Base-by-base conservation (phyloP, 352 stramenopile species). In the Globisporangium takayamanum region DNA sequence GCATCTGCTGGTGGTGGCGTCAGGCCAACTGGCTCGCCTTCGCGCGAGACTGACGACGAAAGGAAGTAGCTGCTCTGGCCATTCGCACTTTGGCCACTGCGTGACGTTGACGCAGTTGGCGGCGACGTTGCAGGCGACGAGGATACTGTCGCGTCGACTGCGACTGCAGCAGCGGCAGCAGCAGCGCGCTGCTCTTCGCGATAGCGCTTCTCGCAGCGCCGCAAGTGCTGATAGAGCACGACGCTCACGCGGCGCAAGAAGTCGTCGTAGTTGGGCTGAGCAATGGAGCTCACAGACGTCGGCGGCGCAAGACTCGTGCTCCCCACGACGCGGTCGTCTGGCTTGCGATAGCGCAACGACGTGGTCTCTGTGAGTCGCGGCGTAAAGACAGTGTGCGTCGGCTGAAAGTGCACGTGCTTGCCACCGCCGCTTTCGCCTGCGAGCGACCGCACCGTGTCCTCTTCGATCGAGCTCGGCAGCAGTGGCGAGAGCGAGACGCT, bases 211-310 rank as follows among this genome's bases (percentile, higher is more conserved):
- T 96, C 85, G 62, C 87, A 93, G 48, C 86, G 81, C 55, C 84
- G 71, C 41, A 96, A 83, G 61, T 96, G 88, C 63, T 96, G 88
- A 61, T 96, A 95, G 46, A 96, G 62, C 46, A 96, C 88, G 59
- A 96, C 87, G 56, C 81, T 92, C 55, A 95, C 86, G 66, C 86
- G 80, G 50, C 84, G 74, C 55, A 97, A 54, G 36, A 92, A 93
- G 61, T 97, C 88, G 62, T 97, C 87, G 67, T 96, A 97, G 61
- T 97, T 97, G 48, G 87, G 87, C 66, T 95, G 81, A 46, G 80
- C 87, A 52, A 97, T 83, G 41, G 83, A 92, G 16, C 78, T 90
- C 36, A 86, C 74, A 11, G 83, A 88, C 42, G 66, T 79, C 5
- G 83, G 80, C 30, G 81, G 80, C 39, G 80, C 79, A n/a, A 94